Conservation (phyloP, 2,329 filamentous ascomycete genomes). For the Microdochium trichocladiopsis region DNA sequence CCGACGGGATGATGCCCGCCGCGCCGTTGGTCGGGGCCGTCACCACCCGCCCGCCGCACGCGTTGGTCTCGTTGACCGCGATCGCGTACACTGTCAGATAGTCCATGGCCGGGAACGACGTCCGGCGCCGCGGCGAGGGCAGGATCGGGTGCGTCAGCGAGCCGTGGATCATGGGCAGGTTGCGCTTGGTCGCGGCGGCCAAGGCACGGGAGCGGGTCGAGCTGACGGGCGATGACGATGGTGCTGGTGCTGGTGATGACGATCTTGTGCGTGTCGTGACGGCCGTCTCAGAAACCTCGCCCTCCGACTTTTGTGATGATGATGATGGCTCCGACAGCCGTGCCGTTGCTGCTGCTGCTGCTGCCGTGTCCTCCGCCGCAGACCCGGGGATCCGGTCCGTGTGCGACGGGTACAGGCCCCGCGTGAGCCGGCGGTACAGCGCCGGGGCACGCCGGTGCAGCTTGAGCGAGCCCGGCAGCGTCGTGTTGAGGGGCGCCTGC, state of each 20-base stretch:
- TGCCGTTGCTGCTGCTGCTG: not conserved
- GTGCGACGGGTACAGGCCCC: constrained; percentile 35
- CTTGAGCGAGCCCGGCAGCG: constrained; percentile 38
- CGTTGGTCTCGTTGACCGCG: constrained; percentile 46
- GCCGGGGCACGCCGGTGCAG: constrained; percentile 37
- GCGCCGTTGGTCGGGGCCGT: constrained; percentile 44
- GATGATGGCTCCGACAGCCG: constrained; percentile 2
- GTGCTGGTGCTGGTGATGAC: not conserved
- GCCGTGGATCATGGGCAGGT: constrained; percentile 26
- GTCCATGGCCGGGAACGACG: constrained; percentile 42
- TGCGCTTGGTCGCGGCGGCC: constrained; percentile 20
- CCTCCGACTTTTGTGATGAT: constrained; percentile 1
- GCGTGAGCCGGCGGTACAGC: constrained; percentile 34
- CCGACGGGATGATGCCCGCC: constrained; percentile 41
- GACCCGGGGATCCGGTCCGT: constrained; percentile 9
- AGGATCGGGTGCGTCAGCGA: constrained; percentile 36
- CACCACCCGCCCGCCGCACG: constrained; percentile 40
- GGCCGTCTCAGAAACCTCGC: constrained; percentile 8
- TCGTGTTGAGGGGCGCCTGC: constrained; percentile 31
- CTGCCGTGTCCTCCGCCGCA: constrained; percentile 5
- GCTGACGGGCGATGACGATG: not conserved
- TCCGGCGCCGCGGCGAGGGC: constrained; percentile 36
- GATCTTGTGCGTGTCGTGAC: not conserved
- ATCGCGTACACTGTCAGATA: constrained; percentile 43
- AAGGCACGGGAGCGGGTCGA: not conserved